Percentiles rank a stretch among this genome's conserved stretches.
Evolutionary conservation across 1,284 basidiomycete species (phyloP).

Genomic region (Laetiporus sulphureus): DNA sequence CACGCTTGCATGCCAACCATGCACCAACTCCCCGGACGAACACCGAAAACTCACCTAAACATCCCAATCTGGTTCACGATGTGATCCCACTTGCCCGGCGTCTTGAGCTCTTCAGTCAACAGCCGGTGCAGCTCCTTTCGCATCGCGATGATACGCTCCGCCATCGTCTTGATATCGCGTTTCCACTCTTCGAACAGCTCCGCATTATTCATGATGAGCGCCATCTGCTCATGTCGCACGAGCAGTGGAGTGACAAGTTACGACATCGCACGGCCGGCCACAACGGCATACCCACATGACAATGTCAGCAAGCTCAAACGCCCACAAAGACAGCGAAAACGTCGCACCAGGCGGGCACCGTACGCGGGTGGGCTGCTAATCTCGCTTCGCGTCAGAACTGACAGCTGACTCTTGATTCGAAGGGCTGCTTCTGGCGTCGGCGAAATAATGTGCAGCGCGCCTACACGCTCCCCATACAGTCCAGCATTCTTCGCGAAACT

Average conservation of each 20-base stretch:
- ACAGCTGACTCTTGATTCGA: conserved; percentile 78
- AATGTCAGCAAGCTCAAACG: too few relatives aligned
- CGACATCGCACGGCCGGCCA: too few relatives aligned
- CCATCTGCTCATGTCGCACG: conserved; percentile 40
- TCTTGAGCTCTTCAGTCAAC: conserved; percentile 80
- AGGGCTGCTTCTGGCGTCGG: conserved; percentile 57
- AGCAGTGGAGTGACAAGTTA: background rate
- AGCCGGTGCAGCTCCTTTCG: conserved; percentile 74
- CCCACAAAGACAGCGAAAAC: too few relatives aligned
- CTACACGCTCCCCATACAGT: conserved; percentile 87
- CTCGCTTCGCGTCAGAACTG: conserved; percentile 84
- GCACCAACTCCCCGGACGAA: background rate
- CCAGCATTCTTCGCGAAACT: conserved; percentile 97
- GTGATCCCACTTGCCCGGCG: conserved; percentile 91
- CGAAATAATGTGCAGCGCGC: conserved; percentile 76
- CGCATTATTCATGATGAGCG: conserved; percentile 71
- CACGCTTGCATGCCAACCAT: background rate
- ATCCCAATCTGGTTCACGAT: conserved; percentile 89
- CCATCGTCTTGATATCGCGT: conserved; percentile 87
- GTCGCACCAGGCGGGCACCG: conserved; percentile 76
- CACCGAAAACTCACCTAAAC: conserved; percentile 67
- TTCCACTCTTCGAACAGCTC: conserved; percentile 84
- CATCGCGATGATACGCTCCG: conserved; percentile 87
- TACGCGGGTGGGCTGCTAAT: conserved; percentile 91
- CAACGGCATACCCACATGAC: too few relatives aligned